phyloP scores from a whole-genome alignment of 345 rosid genomes.

The Erodium maritimum region DNA sequence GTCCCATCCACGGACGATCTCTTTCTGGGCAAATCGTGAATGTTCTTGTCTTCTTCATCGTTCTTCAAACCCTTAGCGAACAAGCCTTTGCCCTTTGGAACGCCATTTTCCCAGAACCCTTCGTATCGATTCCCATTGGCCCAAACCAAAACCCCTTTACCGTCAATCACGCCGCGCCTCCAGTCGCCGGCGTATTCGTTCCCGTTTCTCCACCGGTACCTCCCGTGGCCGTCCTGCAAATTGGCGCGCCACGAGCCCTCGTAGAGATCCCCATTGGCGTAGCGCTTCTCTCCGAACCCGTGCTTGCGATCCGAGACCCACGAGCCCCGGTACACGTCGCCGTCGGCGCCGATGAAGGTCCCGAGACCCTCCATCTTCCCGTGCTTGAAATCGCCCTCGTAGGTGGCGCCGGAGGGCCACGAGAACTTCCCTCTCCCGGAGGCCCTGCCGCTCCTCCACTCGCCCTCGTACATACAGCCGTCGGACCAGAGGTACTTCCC shows the following conservation, averaged over 20 bases:
- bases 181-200: slow-evolving; percentile 87
- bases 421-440: slow-evolving; percentile 92
- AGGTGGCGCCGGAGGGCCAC: slow-evolving; percentile 98
- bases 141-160: slow-evolving; percentile 68
- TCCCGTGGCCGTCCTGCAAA: slow-evolving; percentile 76
- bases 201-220: slow-evolving; percentile 87
- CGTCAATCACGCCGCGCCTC: slow-evolving; percentile 72
- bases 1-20: slow-evolving; percentile 74
- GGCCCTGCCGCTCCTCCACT: slow-evolving; percentile 93
- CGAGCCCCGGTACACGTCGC: slow-evolving; percentile 72
- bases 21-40: slow-evolving; percentile 40
- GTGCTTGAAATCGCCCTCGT: slow-evolving; percentile 80
- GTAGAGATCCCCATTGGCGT: slow-evolving; percentile 82
- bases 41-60: too few relatives aligned
- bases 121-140: slow-evolving; percentile 73
- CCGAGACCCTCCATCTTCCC: slow-evolving; percentile 76
- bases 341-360: slow-evolving; percentile 82
- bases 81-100: slow-evolving; percentile 63
- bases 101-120: slow-evolving; percentile 86
- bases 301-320: slow-evolving; percentile 80
- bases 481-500: slow-evolving; percentile 60
- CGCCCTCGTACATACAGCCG: slow-evolving; percentile 98
- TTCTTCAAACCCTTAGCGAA: slow-evolving; percentile 25
- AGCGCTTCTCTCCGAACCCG: slow-evolving; percentile 68
- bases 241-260: slow-evolving; percentile 86